These are phyloP conservation scores for Blastocystis sp. DNA, from an alignment of 352 stramenopile genomes.

Conservation along the genomic window DNA sequence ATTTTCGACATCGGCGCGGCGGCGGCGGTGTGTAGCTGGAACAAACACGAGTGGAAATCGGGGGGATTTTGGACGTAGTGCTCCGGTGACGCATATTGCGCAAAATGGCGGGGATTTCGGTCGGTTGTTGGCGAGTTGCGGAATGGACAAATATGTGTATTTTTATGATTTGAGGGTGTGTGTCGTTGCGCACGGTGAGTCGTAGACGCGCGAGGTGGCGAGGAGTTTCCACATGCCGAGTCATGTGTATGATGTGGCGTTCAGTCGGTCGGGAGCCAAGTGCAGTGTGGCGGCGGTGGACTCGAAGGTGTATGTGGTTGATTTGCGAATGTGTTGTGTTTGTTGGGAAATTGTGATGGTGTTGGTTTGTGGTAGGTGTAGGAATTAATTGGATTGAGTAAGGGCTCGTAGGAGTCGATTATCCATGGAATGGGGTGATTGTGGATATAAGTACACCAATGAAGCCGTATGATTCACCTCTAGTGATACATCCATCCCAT, in stretches of 20 bases:
- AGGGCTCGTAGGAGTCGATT: neutral
- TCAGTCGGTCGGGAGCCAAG: neutral
- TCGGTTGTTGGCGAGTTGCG: neutral
- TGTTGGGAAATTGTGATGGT: neutral
- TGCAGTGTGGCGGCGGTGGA: neutral
- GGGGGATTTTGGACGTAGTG: neutral
- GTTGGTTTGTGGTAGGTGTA: neutral
- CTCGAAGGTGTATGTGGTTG: neutral
- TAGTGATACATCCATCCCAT: neutral
- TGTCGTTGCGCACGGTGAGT: neutral
- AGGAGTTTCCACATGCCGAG: neutral
- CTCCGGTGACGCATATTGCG: slow-evolving; percentile 13
- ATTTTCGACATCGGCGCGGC: slow-evolving; percentile 11
- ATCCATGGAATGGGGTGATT: neutral
- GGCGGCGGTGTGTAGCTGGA: neutral
- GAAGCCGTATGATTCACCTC: neutral
- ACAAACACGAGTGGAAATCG: neutral
- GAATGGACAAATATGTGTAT: slow-evolving; percentile 24
- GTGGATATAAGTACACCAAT: neutral
- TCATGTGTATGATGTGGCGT: slow-evolving; percentile 49
- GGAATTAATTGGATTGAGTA: neutral
- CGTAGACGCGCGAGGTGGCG: neutral
- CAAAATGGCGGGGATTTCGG: neutral
- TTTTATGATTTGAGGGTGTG: slow-evolving; percentile 35
- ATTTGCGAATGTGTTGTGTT: slow-evolving; percentile 36